A percentile compares a stretch with the other conserved stretches of the same genome.
Conservation (phyloP, 306 rosid species). For the Pueraria montana region DNA sequence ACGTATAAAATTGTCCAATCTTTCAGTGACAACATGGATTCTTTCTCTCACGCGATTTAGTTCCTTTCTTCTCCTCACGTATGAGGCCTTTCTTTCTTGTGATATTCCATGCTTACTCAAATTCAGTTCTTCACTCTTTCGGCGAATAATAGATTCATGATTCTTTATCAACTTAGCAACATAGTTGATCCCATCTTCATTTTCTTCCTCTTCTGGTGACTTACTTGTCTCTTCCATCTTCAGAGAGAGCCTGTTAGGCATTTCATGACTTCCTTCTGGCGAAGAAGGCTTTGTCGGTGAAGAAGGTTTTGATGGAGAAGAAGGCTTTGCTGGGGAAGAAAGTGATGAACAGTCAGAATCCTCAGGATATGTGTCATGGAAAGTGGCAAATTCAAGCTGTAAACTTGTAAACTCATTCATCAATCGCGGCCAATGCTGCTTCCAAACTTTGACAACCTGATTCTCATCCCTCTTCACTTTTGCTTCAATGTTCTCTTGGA, state of each 20-base stretch:
- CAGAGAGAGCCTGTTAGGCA: not conserved
- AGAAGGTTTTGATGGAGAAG: slow-evolving; percentile 50
- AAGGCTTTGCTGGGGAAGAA: slow-evolving; percentile 46
- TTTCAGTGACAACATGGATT: slow-evolving; percentile 56
- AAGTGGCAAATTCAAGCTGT: slow-evolving; percentile 55
- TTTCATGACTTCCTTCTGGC: slow-evolving; percentile 45
- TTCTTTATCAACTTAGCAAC: slow-evolving; percentile 78
- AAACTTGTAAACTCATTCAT: slow-evolving; percentile 64
- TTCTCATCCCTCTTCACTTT: slow-evolving; percentile 53
- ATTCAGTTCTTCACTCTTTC: slow-evolving; percentile 68
- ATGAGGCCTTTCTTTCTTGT: slow-evolving; percentile 51
- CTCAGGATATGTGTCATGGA: slow-evolving; percentile 46
- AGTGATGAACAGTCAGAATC: slow-evolving; percentile 42
- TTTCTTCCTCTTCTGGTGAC: slow-evolving; percentile 40
- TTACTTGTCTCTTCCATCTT: slow-evolving; percentile 41
- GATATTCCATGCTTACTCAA: slow-evolving; percentile 50
- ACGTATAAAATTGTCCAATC: slow-evolving; percentile 54
- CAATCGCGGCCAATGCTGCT: slow-evolving; percentile 63
- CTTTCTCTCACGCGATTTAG: slow-evolving; percentile 47
- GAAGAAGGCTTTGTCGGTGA: slow-evolving; percentile 48
- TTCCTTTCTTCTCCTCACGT: slow-evolving; percentile 55
- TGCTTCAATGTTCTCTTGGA: slow-evolving; percentile 57
- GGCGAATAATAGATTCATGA: slow-evolving; percentile 71
- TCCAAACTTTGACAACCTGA: slow-evolving; percentile 47
- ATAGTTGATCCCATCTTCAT: slow-evolving; percentile 52